Base-by-base conservation (phyloP, 345 rosid genomes). In the Hevea brasiliensis region DNA sequence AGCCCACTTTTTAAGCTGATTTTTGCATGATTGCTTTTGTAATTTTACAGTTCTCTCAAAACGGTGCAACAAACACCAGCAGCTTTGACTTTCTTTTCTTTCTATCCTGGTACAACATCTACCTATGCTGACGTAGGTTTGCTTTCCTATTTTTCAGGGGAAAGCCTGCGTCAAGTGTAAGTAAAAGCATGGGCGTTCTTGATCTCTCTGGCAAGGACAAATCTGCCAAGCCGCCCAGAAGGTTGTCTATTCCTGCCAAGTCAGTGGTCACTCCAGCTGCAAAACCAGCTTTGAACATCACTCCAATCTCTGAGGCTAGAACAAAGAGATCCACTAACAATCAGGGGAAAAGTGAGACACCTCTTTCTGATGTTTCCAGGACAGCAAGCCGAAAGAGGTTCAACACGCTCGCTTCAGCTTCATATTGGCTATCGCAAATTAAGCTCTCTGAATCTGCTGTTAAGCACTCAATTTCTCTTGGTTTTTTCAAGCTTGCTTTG, bases 401-500 rank as follows among this genome's bases (percentile, higher is more conserved):
- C 74, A 79, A 69, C 75, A 74, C 48, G 41, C 75, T 90, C 41
- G 77, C 84, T 53, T 88, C 97, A 1, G 76, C 92, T 68, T 64
- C 91, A 1, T 92, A 90, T 69, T 94, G 98, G 98, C 68, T 90
- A 23, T 26, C 85, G 0, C 97, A 92, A 70, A 90, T 94, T 69
- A 90, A 86, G 87, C 84, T 87, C 59, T 86, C 95, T 20, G 97
- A 94, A 80, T 81, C 92, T 10, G 89, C 81, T 58, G 88, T 84
- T 7, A 89, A 87, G 82, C 98, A 95, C 51, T 81, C 91, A 0
- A 76, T 95, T 60, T 88, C 99, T 6, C 90, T 95, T 13, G 98
- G 92, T 8, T 92, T 95, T 74, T 92, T 95, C 80, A 92, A 88
- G 80, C 98, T 95, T 62, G 98, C 94, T 67, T 74, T 85, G 9